Base-by-base conservation (phyloP, 208 protist species). In the Trypanosoma melophagium region DNA sequence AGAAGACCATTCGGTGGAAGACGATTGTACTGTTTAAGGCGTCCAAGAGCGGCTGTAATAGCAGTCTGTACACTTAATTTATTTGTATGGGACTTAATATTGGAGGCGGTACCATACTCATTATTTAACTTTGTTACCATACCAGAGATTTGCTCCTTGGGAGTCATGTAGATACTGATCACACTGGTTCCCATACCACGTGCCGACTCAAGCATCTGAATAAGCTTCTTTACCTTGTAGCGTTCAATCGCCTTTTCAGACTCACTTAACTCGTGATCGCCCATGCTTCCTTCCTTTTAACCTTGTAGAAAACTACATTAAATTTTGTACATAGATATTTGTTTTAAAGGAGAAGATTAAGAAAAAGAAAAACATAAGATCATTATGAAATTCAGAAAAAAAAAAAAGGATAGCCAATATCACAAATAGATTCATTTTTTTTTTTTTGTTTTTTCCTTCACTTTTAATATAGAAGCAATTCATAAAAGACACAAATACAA, bases 11-110 rank as follows among this genome's bases (percentile, higher is more conserved):
- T 99, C 16, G 73, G 22, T 44, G 98, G 98, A 24, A 98, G 87
- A 22, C 84, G 76, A 54, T 84, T 97, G 71, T 97, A 97, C 45
- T 97, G 89, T 77, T 98, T 98, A 31, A 99, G 82, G 16, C 95
- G 80, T 25, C 86, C 85, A 31, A 97, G 88, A 47, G 90, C 82
- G 1, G 94, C 88, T 3, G 88, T 96, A 64, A 97, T 97, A 19
- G 94, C 94, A 45, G 71, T 90, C 71, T 96, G 90, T 59, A 97
- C 93, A 49, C 88, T 89, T 49, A 96, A 77, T 61, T 97, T 89
- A 81, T 99, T 99, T 2, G 99, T 99, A 69, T 99, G 91, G 16
- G 92, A 98, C 88, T 99, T 99, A 77, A 99, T 99, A 84, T 99
- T 99, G 0, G 98, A 98, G 2, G 99, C 99, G 25, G 98, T 99